A percentile compares a stretch with the other conserved stretches of the same genome.
Conservation (phyloP, 2,329 filamentous ascomycete genomes). For the Dothideomycetes sp. region DNA sequence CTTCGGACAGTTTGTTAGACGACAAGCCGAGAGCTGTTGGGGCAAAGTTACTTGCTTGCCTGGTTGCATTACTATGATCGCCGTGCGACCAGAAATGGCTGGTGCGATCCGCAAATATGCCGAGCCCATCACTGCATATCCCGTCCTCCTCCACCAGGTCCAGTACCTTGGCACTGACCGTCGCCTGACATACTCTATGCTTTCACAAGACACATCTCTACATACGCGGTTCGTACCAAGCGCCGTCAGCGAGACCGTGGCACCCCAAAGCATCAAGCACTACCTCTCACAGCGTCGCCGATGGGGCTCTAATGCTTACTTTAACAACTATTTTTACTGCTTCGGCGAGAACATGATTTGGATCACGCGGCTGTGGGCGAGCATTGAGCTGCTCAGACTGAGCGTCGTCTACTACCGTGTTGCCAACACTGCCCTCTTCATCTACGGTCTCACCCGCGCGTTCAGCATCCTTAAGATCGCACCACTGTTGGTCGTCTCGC, state of each 20-base stretch:
- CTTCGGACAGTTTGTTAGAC: slow-evolving; percentile 15
- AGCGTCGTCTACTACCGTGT: slow-evolving; percentile 25
- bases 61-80: slow-evolving; percentile 17
- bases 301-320: slow-evolving; percentile 27
- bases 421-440: slow-evolving; percentile 21
- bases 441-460: slow-evolving; percentile 12
- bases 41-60: slow-evolving; percentile 16
- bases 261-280: slow-evolving; percentile 23
- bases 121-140: slow-evolving; percentile 14
- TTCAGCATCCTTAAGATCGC: slow-evolving; percentile 12
- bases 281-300: slow-evolving; percentile 24
- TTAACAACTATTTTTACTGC: slow-evolving; percentile 26
- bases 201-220: slow-evolving; percentile 12
- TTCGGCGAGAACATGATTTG: slow-evolving; percentile 26
- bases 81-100: slow-evolving; percentile 15
- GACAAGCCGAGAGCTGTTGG: slow-evolving; percentile 13
- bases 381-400: slow-evolving; percentile 21
- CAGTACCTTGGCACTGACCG: slow-evolving; percentile 16
- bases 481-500: slow-evolving; percentile 12
- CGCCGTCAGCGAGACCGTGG: slow-evolving; percentile 24
- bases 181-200: slow-evolving; percentile 15
- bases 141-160: slow-evolving; percentile 15
- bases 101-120: slow-evolving; percentile 15
- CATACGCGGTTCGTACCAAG: slow-evolving; percentile 23
- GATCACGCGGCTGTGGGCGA: slow-evolving; percentile 21